phyloP scores from a whole-genome alignment of 2,329 filamentous ascomycete genomes.

The Amauroascus verrucosus region DNA sequence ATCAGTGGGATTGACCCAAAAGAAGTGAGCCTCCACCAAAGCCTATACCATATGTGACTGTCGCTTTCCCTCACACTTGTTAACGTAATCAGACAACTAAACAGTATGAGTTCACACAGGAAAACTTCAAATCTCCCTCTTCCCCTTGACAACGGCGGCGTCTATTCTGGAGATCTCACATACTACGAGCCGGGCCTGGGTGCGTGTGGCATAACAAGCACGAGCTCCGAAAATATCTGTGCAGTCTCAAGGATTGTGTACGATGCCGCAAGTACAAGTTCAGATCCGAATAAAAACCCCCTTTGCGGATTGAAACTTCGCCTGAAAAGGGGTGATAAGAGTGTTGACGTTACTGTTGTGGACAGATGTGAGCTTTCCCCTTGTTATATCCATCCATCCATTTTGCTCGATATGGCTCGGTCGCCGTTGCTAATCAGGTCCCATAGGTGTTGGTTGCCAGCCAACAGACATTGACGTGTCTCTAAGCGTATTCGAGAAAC shows the following conservation, averaged over 20 bases:
- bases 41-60: neutral
- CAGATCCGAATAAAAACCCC: constrained; percentile 54
- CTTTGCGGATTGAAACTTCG: constrained; percentile 59
- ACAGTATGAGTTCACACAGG: neutral
- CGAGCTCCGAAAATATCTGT: constrained; percentile 49
- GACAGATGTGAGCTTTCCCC: constrained; percentile 49
- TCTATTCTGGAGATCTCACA: constrained; percentile 55
- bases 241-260: constrained; percentile 59
- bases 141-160: constrained; percentile 40
- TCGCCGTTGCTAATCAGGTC: constrained; percentile 11
- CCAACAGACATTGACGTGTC: constrained; percentile 44
- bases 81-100: neutral
- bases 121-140: constrained; percentile 39
- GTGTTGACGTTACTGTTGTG: constrained; percentile 54
- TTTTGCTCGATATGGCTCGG: neutral
- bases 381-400: neutral
- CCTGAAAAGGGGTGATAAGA: constrained; percentile 46
- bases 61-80: neutral
- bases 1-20: constrained; percentile 25
- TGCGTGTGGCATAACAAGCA: constrained; percentile 54
- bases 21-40: constrained; percentile 9
- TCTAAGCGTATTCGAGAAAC: constrained; percentile 38
- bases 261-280: constrained; percentile 45
- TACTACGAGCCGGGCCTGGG: constrained; percentile 59
- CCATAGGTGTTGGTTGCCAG: constrained; percentile 37